These are phyloP conservation scores for Ogataea methanolica DNA, from an alignment of 805 yeast species.

Conservation along the genomic window DNA sequence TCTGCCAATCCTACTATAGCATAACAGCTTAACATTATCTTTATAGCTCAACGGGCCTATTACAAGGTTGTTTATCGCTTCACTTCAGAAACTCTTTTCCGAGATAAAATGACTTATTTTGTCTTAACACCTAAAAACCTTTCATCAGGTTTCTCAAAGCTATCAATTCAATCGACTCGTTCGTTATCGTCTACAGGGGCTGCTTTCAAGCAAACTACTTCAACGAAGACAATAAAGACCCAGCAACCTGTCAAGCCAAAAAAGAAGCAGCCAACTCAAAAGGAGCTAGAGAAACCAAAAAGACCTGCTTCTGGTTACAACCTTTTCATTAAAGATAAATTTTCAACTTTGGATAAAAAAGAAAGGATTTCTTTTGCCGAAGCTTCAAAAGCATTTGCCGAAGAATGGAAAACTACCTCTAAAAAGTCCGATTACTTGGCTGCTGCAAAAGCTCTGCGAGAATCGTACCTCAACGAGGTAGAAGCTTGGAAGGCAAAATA, in stretches of 20 bases:
- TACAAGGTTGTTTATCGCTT: too few relatives aligned
- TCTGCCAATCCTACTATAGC: too few relatives aligned
- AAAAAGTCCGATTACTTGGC: slow-evolving; percentile 11
- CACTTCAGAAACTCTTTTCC: too few relatives aligned
- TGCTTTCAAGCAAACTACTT: slow-evolving; percentile 9
- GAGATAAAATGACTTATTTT: too few relatives aligned
- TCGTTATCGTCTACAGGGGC: slow-evolving; percentile 7
- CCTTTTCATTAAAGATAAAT: slow-evolving; percentile 14
- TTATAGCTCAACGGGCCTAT: too few relatives aligned
- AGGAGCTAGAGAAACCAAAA: slow-evolving; percentile 20
- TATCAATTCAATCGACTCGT: slow-evolving; percentile 4
- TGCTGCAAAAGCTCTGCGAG: slow-evolving; percentile 3
- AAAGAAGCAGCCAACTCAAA: slow-evolving; percentile 1
- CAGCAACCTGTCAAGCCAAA: slow-evolving; percentile 2
- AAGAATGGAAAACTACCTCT: slow-evolving; percentile 19
- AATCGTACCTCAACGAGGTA: slow-evolving; percentile 8
- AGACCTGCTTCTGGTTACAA: slow-evolving; percentile 15
- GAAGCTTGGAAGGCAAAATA: slow-evolving; percentile 24
- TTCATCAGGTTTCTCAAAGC: slow-evolving; percentile 1
- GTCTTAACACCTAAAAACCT: too few relatives aligned
- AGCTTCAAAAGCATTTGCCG: slow-evolving; percentile 11
- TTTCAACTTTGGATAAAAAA: slow-evolving; percentile 1
- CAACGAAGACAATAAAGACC: slow-evolving; percentile 7
- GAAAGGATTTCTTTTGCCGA: slow-evolving; percentile 2
- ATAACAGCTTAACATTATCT: too few relatives aligned